Evolutionary conservation across 768 basidiomycete genomes (phyloP).

Genomic region (Auriculariales sp.): DNA sequence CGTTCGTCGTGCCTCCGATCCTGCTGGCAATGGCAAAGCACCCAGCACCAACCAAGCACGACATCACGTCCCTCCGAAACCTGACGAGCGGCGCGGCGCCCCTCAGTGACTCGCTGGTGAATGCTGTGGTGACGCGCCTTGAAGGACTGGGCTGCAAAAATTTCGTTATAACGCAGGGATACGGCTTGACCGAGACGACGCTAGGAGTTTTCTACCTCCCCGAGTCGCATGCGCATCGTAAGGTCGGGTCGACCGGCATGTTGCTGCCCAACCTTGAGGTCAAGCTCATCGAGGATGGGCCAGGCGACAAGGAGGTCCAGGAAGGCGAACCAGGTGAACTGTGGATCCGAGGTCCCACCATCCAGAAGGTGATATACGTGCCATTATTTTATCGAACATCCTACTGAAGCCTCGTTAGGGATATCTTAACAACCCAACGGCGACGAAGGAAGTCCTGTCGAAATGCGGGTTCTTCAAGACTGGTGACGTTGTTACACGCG

Average conservation of each 20-base stretch:
- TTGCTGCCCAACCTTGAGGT: constrained; percentile 67
- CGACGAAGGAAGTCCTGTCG: constrained; percentile 57
- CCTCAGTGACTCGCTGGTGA: constrained; percentile 45
- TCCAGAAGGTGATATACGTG: constrained; percentile 51
- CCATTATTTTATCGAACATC: not conserved
- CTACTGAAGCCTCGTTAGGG: constrained; percentile 23
- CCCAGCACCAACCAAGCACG: constrained; percentile 46
- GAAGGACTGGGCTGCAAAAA: constrained; percentile 14
- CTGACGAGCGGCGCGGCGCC: constrained; percentile 74
- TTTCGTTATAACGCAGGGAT: constrained; percentile 27
- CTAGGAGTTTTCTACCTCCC: constrained; percentile 51
- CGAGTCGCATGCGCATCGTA: constrained; percentile 24
- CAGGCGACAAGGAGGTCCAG: constrained; percentile 30
- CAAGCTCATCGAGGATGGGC: constrained; percentile 49
- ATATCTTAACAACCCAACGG: constrained; percentile 56
- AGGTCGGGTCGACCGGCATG: constrained; percentile 45
- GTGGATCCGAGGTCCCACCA: constrained; percentile 61
- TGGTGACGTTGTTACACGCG: constrained; percentile 60
- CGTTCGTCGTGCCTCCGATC: constrained; percentile 71
- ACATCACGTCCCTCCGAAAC: constrained; percentile 41
- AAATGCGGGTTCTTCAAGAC: constrained; percentile 78
- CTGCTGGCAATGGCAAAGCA: constrained; percentile 60
- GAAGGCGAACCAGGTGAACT: constrained; percentile 59
- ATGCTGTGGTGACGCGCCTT: constrained; percentile 27
- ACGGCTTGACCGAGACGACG: constrained; percentile 73